These are phyloP conservation scores for Pinus tabuliformis DNA, from an alignment of 75 land plant species.

Conservation along the genomic window DNA sequence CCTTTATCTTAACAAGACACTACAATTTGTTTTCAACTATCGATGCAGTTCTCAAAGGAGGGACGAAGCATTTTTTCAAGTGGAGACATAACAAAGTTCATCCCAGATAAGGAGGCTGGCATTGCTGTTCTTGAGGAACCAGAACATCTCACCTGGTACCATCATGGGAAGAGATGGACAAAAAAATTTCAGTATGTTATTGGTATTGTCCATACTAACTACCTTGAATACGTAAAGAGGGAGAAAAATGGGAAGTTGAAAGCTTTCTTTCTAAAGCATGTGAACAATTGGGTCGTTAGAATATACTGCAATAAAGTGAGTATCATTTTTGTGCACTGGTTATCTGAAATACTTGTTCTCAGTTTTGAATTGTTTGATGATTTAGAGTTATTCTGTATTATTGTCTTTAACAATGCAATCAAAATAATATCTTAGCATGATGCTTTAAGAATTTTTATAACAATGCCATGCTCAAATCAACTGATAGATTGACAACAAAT, in stretches of 20 bases:
- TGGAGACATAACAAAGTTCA: conserved; percentile 69
- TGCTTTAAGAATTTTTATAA: neutral
- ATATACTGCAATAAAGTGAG: conserved; percentile 85
- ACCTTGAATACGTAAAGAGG: conserved; percentile 79
- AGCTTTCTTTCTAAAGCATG: conserved; percentile 56
- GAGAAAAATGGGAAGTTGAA: conserved; percentile 67
- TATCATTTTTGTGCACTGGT: neutral
- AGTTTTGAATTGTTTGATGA: neutral
- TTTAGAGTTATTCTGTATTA: neutral
- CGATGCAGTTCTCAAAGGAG: conserved; percentile 56
- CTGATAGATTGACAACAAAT: neutral
- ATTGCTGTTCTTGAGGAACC: conserved; percentile 92
- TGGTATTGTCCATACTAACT: conserved; percentile 90
- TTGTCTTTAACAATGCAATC: too few relatives aligned
- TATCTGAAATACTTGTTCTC: neutral
- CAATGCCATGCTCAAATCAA: neutral
- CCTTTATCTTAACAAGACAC: neutral
- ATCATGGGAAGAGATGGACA: conserved; percentile 88
- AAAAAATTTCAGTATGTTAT: conserved; percentile 64
- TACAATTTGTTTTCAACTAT: neutral
- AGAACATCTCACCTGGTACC: conserved; percentile 92
- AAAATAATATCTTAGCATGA: neutral
- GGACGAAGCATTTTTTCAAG: conserved; percentile 70
- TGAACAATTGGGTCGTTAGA: conserved; percentile 70
- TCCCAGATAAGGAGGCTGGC: conserved; percentile 76